Percentiles rank a stretch among this genome's conserved stretches.
phyloP scores from a whole-genome alignment of 345 rosid species.

The Linum lewisii region DNA sequence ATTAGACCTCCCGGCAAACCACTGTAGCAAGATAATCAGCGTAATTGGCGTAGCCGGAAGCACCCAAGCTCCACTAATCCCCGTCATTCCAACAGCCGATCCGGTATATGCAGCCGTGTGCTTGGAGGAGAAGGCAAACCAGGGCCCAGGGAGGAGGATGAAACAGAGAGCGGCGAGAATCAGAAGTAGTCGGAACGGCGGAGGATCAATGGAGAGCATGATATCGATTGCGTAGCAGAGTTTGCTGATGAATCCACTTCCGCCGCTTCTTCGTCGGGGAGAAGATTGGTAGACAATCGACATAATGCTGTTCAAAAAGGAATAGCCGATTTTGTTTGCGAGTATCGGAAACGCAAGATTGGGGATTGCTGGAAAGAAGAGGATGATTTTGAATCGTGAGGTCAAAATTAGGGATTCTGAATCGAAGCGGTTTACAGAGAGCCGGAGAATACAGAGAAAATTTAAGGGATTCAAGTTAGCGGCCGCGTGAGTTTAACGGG shows the following conservation, averaged over 20 bases:
- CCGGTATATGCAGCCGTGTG: not conserved
- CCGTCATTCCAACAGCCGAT: not conserved
- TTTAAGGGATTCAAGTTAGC: no score
- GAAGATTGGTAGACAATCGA: not conserved
- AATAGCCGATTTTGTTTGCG: no score
- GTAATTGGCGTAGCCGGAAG: not conserved
- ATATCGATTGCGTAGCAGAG: not conserved
- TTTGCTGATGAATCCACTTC: not conserved
- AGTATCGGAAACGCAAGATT: no score
- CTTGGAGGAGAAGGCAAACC: not conserved
- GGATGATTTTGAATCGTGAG: no score
- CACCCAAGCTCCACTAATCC: not conserved
- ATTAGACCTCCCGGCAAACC: not conserved
- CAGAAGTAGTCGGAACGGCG: not conserved
- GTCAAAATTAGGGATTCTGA: no score
- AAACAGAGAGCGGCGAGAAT: not conserved
- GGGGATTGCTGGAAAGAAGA: no score
- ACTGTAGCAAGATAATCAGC: not conserved
- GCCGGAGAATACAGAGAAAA: no score
- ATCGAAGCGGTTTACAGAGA: no score
- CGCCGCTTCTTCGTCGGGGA: not conserved
- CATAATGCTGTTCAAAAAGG: not conserved
- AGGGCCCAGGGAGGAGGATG: not conserved
- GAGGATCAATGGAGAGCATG: not conserved
- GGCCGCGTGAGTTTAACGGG: no score